Base-by-base conservation (phyloP, 164 flowering plant genomes). In the Chimonanthus praecox region DNA sequence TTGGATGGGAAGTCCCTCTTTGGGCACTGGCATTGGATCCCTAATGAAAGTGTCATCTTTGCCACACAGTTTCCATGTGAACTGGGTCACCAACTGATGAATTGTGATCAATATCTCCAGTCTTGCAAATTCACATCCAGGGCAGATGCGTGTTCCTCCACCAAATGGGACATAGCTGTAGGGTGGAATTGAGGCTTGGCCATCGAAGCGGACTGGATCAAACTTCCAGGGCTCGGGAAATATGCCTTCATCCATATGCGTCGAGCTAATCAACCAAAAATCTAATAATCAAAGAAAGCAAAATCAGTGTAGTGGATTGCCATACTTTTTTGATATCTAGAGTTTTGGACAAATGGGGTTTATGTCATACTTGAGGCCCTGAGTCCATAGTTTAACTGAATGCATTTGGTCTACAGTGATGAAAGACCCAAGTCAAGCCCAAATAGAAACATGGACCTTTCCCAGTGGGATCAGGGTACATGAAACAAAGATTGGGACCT, bases 101-200 rank as follows among this genome's bases (percentile, higher is more conserved):
- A 90, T 80, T 0, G 78, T 20, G 4, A 79, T 69, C 2, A 86
- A 77, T 1, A 80, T 86, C 73, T 87, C 94, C 47, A 87, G 71
- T 76, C 83, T 86, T 10, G 90, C 87, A 79, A 91, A 86, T 72
- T 91, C 92, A 49, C 74, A 68, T 47, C 97, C 94, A 0, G 94
- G 94, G 69, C 97, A 89, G 2, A 85, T 84, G 64, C 94, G 73
- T 10, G 83, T 75, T 6, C 97, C 91, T 16, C 83, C 93, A 71
- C 97, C 97, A 62, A 91, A 89, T 63, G 91, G 82, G 0, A 87
- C 74, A 65, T 71, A 91, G 71, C 79, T 69, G 75, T 83, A 91
- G 7, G 90, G 91, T 13, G 90, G 87, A 47, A 79, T 15, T 1
- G 86, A 70, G 67, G 84, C 69, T 73, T 79, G 89, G 74, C 83